Conservation (phyloP, 305 asterid genomes). For the Rubia peregrina region DNA sequence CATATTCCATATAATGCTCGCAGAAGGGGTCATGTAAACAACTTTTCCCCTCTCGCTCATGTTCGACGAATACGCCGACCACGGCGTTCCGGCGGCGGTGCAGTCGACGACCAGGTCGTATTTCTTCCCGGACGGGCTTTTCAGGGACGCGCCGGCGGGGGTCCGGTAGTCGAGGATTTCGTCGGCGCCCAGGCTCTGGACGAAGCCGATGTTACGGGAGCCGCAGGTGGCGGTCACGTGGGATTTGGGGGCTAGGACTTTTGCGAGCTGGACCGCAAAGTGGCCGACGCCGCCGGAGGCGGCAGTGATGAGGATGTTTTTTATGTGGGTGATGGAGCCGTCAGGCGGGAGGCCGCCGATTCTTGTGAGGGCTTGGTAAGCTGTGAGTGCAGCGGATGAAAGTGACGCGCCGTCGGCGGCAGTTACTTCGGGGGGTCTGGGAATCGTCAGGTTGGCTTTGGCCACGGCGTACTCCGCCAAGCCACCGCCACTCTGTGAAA, state of each 20-base stretch:
- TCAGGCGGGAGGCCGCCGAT: constrained; percentile 34
- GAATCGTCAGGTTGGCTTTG: constrained; percentile 27
- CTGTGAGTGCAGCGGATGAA: constrained; percentile 35
- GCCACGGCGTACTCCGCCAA: constrained; percentile 42
- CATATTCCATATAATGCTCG: constrained; percentile 24
- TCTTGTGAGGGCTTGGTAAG: constrained; percentile 31
- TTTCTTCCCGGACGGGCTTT: constrained; percentile 43
- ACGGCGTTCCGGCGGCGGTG: constrained; percentile 27
- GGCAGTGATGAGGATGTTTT: constrained; percentile 39
- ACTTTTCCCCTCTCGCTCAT: constrained; percentile 33
- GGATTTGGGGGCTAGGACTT: constrained; percentile 28
- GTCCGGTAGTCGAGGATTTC: constrained; percentile 49
- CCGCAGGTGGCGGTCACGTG: constrained; percentile 50
- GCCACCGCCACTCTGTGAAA: constrained; percentile 42
- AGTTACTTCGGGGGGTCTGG: constrained; percentile 36
- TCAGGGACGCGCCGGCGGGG: constrained; percentile 39
- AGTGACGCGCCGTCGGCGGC: constrained; percentile 39
- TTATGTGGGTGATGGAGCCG: constrained; percentile 24
- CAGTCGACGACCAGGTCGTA: constrained; percentile 39
- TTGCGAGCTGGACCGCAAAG: constrained; percentile 46
- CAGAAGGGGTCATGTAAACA: constrained; percentile 33
- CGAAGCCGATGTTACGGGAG: constrained; percentile 36
- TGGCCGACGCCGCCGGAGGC: constrained; percentile 56
- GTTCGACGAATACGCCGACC: constrained; percentile 41
- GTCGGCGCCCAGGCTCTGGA: constrained; percentile 43